phyloP scores from a whole-genome alignment of 805 yeast genomes.

The Wickerhamiella occidentalis region DNA sequence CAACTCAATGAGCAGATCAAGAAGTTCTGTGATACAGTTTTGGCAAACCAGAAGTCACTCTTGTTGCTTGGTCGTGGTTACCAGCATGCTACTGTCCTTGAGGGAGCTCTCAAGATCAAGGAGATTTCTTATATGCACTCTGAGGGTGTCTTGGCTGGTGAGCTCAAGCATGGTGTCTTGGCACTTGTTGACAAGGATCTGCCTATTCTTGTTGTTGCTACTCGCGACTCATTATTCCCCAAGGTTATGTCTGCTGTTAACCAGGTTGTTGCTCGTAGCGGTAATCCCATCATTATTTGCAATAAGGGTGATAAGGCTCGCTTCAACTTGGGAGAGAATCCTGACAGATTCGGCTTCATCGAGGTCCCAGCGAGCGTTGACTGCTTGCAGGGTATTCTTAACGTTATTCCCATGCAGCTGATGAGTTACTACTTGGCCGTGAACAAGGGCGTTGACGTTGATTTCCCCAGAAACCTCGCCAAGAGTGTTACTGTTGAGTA shows the following conservation, averaged over 20 bases:
- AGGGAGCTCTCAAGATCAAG: conserved; percentile 96
- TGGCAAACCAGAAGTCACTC: conserved; percentile 75
- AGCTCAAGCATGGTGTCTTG: conserved; percentile 93
- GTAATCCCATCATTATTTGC: conserved; percentile 88
- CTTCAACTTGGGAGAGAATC: conserved; percentile 20
- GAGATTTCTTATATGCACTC: conserved; percentile 98
- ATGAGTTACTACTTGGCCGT: conserved; percentile 97
- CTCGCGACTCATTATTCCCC: conserved; percentile 92
- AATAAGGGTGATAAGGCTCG: conserved; percentile 57
- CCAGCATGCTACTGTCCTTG: conserved; percentile 93
- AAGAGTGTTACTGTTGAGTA: conserved; percentile 96
- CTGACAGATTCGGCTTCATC: conserved; percentile 37
- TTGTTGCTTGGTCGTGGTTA: conserved; percentile 93
- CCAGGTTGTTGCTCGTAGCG: conserved; percentile 95
- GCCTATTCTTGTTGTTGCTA: conserved; percentile 92
- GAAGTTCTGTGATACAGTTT: conserved; percentile 54
- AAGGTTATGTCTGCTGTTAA: conserved; percentile 90
- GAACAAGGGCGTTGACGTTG: conserved; percentile 89
- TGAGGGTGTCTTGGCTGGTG: conserved; percentile 98
- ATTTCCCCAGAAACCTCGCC: conserved; percentile 97
- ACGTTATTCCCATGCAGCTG: conserved; percentile 87
- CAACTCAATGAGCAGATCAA: conserved; percentile 62
- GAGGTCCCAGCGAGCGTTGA: conserved; percentile 95
- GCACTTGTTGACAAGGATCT: conserved; percentile 89
- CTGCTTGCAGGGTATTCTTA: conserved; percentile 91